Conservation (phyloP, 805 yeast species). For the Blastobotrys mokoenaii region DNA sequence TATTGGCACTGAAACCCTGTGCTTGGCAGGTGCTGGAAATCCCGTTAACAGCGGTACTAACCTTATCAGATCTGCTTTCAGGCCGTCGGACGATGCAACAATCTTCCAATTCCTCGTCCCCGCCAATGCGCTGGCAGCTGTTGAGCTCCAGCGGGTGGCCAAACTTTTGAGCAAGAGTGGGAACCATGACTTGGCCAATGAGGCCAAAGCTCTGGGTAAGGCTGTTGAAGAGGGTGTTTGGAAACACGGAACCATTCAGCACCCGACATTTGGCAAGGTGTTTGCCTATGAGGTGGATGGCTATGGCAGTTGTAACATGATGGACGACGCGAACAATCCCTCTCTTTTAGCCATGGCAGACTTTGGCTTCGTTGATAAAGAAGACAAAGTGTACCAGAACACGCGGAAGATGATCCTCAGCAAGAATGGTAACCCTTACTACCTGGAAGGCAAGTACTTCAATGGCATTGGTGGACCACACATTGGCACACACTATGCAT, state of each 20-base stretch:
- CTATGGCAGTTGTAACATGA: constrained; percentile 58
- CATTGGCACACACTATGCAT: constrained; percentile 67
- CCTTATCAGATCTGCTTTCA: constrained; percentile 65
- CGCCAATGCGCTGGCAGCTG: constrained; percentile 69
- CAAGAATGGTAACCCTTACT: constrained; percentile 67
- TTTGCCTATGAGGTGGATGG: constrained; percentile 90
- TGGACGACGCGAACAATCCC: constrained; percentile 92
- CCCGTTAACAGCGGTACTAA: constrained; percentile 71
- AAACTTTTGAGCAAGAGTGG: constrained; percentile 17
- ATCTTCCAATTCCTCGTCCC: constrained; percentile 77
- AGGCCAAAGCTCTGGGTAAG: constrained; percentile 12
- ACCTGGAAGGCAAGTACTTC: constrained; percentile 47
- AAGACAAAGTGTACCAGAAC: constrained; percentile 57
- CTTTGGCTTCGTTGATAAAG: constrained; percentile 44
- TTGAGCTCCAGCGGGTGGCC: constrained; percentile 43
- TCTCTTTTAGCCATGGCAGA: constrained; percentile 64
- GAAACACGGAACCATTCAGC: constrained; percentile 54
- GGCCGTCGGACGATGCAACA: constrained; percentile 86
- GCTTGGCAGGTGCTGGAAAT: constrained; percentile 72
- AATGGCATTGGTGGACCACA: constrained; percentile 86
- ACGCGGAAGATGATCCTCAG: constrained; percentile 66
- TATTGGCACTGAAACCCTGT: constrained; percentile 73
- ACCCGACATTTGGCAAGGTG: constrained; percentile 63
- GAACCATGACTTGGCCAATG: constrained; percentile 3
- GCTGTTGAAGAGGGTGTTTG: constrained; percentile 48